Evolutionary conservation across 805 yeast genomes (phyloP).

Genomic region (Naumovozyma dairenensis): DNA sequence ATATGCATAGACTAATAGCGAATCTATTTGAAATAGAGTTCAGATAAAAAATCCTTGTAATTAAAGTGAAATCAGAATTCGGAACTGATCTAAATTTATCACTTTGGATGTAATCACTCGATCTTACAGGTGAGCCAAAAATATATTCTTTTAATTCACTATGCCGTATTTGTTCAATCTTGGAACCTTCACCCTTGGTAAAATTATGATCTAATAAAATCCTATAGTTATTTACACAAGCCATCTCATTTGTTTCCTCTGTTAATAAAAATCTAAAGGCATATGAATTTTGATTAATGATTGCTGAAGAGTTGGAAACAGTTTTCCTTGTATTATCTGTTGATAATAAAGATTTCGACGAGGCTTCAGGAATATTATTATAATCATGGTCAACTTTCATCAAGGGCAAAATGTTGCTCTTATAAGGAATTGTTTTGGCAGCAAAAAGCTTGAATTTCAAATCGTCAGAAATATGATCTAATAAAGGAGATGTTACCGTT

Average conservation of each 20-base stretch:
- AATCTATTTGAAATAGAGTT: conserved; percentile 17
- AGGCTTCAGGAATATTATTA: neutral
- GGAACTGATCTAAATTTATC: conserved; percentile 25
- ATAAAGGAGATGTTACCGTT: conserved; percentile 10
- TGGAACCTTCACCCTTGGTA: conserved; percentile 13
- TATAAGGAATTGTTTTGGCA: conserved; percentile 12
- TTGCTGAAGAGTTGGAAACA: neutral
- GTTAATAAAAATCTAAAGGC: conserved; percentile 29
- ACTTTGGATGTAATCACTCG: conserved; percentile 18
- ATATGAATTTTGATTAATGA: conserved; percentile 4
- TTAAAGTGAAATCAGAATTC: conserved; percentile 24
- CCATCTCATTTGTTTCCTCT: conserved; percentile 31
- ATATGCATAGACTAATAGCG: conserved; percentile 29
- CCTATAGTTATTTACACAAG: conserved; percentile 29
- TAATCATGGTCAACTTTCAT: neutral
- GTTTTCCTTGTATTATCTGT: neutral
- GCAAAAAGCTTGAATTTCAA: conserved; percentile 23
- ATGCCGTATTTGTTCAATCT: conserved; percentile 22
- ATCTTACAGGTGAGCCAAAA: conserved; percentile 33
- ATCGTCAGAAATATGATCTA: conserved; percentile 24
- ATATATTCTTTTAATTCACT: conserved; percentile 31
- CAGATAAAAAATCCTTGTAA: conserved; percentile 28
- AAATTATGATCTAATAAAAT: conserved; percentile 27
- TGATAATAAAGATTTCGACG: neutral
- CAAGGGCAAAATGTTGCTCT: no score